phyloP scores from a whole-genome alignment of 2,329 filamentous ascomycete species.

The Phyllachora maydis region DNA sequence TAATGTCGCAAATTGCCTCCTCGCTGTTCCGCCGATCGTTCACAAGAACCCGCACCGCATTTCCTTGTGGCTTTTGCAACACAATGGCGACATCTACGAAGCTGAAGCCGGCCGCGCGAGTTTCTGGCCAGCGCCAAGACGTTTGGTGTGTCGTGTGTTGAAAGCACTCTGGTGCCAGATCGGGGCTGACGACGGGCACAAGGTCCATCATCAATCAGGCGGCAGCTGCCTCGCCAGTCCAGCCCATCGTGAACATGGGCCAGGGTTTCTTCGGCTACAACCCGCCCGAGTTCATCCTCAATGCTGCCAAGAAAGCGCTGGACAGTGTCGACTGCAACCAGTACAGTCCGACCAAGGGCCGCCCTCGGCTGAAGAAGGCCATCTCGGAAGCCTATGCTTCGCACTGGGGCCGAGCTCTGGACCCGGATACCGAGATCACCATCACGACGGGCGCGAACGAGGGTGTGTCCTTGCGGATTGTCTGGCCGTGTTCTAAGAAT shows the following conservation, averaged over 20 bases:
- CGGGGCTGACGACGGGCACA: constrained; percentile 8
- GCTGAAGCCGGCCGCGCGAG: constrained; percentile 8
- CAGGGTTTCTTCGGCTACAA: constrained; percentile 17
- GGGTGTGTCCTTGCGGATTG: constrained; percentile 9
- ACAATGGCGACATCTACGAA: constrained; percentile 3
- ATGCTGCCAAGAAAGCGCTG: constrained; percentile 78
- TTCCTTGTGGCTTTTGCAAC: no score
- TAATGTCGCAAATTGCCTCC: no score
- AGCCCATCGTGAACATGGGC: constrained; percentile 45
- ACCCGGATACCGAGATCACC: constrained; percentile 83
- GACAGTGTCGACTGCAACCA: constrained; percentile 94
- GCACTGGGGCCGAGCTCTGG: constrained; percentile 52
- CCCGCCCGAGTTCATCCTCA: constrained; percentile 34
- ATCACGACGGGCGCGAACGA: constrained; percentile 88
- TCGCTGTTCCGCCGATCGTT: no score
- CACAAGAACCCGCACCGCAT: no score
- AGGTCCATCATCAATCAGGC: constrained; percentile 47
- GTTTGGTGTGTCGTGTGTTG: constrained; percentile 6
- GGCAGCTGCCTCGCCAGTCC: constrained; percentile 37
- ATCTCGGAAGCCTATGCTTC: constrained; percentile 84
- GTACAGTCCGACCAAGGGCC: constrained; percentile 89
- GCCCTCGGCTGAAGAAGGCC: constrained; percentile 79
- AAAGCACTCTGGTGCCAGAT: background rate
- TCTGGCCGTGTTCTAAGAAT: no score
- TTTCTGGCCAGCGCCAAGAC: constrained; percentile 7